Evolutionary conservation across 2,329 filamentous ascomycete genomes (phyloP).

Genomic region (Penicillium sp.): DNA sequence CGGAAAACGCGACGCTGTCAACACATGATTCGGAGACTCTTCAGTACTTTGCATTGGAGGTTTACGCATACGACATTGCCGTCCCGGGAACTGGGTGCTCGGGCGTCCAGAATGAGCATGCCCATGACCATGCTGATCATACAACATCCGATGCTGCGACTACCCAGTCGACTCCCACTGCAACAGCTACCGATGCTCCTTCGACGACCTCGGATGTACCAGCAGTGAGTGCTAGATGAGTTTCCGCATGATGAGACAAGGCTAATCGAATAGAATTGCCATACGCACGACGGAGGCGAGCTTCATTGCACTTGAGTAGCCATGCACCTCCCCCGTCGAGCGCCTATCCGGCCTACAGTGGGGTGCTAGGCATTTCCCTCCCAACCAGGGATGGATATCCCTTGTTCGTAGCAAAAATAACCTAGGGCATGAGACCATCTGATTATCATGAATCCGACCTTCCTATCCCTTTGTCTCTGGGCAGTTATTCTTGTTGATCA

Average conservation of each 20-base stretch:
- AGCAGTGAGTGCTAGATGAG: slow-evolving; percentile 20
- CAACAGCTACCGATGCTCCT: slow-evolving; percentile 11
- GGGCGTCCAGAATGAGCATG: slow-evolving; percentile 36
- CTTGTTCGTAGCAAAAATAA: too few relatives aligned
- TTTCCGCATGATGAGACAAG: background rate
- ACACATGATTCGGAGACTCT: slow-evolving; percentile 59
- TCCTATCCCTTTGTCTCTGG: too few relatives aligned
- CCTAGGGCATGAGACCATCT: too few relatives aligned
- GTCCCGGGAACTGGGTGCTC: slow-evolving; percentile 61
- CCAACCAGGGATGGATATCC: too few relatives aligned
- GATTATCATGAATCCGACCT: too few relatives aligned
- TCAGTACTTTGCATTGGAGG: slow-evolving; percentile 65
- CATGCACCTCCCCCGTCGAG: background rate
- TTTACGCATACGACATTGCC: slow-evolving; percentile 63
- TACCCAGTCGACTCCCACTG: slow-evolving; percentile 12
- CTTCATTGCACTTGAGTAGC: slow-evolving; percentile 37
- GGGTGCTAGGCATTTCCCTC: too few relatives aligned
- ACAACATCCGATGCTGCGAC: slow-evolving; percentile 1
- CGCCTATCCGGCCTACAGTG: too few relatives aligned
- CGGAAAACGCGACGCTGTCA: slow-evolving; percentile 48
- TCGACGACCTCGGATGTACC: slow-evolving; percentile 24
- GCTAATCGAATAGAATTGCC: slow-evolving; percentile 35
- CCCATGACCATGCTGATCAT: slow-evolving; percentile 1
- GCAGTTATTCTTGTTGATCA: too few relatives aligned
- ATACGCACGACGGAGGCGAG: slow-evolving; percentile 41